phyloP scores from a whole-genome alignment of 1,139 yeast species.

The Lodderomyces orthopsilosis region DNA sequence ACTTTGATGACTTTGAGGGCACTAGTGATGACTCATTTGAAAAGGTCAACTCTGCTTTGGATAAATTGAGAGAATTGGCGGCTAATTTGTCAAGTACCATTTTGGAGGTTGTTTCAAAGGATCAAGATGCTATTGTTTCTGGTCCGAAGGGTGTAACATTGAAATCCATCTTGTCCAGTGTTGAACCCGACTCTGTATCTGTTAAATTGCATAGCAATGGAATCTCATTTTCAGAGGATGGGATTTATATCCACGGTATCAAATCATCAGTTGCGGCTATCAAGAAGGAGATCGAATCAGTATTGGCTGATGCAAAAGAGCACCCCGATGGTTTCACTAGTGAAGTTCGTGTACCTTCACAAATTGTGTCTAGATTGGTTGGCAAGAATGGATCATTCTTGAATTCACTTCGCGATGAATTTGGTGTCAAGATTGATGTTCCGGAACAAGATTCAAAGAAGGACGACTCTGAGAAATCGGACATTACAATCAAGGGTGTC shows the following conservation, averaged over 20 bases:
- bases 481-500: conserved; percentile 68
- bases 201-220: conserved; percentile 42
- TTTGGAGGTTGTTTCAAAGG: conserved; percentile 50
- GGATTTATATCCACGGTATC: conserved; percentile 63
- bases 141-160: conserved; percentile 62
- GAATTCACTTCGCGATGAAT: conserved; percentile 69
- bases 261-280: conserved; percentile 54
- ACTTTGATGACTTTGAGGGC: conserved; percentile 34
- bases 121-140: conserved; percentile 56
- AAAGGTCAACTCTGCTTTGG: conserved; percentile 49
- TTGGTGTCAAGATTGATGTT: conserved; percentile 75
- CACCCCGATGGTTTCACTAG: conserved; percentile 58
- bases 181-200: conserved; percentile 38
- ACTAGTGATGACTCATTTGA: conserved; percentile 19
- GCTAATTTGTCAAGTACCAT: conserved; percentile 50
- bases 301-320: conserved; percentile 64
- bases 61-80: conserved; percentile 59
- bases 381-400: conserved; percentile 86
- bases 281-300: conserved; percentile 49
- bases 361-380: conserved; percentile 73
- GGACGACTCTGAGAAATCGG: conserved; percentile 47
- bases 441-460: conserved; percentile 25
- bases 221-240: conserved; percentile 45
- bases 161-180: conserved; percentile 42
- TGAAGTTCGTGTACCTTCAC: conserved; percentile 60